Evolutionary conservation across 257 asterid species (phyloP).

Genomic region (Cinchona pubescens): DNA sequence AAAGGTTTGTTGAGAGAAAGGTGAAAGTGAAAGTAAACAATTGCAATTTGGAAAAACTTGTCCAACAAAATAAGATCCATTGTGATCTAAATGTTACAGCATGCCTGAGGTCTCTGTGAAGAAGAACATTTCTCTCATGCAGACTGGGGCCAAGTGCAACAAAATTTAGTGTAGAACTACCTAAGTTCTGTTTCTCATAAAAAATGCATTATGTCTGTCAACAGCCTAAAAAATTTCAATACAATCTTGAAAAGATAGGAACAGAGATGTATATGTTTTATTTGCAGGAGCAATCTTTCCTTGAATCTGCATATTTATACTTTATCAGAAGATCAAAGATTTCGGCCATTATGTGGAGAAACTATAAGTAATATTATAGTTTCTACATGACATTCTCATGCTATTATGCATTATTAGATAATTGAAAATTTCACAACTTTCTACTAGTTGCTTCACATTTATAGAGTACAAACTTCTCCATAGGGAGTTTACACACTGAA

Average conservation of each 20-base stretch:
- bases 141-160: too few relatives aligned
- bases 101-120: too few relatives aligned
- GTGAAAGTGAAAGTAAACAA: background rate
- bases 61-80: too few relatives aligned
- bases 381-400: background rate
- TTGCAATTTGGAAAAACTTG: background rate
- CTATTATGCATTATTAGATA: background rate
- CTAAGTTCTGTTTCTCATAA: too few relatives aligned
- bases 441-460: constrained; percentile 42
- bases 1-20: background rate
- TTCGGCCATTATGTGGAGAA: background rate
- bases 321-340: background rate
- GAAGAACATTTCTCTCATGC: too few relatives aligned
- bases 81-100: too few relatives aligned
- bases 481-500: constrained; percentile 45
- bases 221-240: too few relatives aligned
- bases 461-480: constrained; percentile 55
- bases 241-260: background rate
- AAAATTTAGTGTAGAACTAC: too few relatives aligned
- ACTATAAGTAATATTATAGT: too few relatives aligned
- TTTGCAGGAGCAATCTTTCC: background rate
- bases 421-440: background rate
- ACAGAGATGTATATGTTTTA: background rate
- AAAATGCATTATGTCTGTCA: too few relatives aligned
- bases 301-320: background rate